A percentile compares a stretch with the other conserved stretches of the same genome.
Evolutionary conservation across 2,329 filamentous ascomycete species (phyloP).

Genomic region (Teratosphaeria epicoccoides): DNA sequence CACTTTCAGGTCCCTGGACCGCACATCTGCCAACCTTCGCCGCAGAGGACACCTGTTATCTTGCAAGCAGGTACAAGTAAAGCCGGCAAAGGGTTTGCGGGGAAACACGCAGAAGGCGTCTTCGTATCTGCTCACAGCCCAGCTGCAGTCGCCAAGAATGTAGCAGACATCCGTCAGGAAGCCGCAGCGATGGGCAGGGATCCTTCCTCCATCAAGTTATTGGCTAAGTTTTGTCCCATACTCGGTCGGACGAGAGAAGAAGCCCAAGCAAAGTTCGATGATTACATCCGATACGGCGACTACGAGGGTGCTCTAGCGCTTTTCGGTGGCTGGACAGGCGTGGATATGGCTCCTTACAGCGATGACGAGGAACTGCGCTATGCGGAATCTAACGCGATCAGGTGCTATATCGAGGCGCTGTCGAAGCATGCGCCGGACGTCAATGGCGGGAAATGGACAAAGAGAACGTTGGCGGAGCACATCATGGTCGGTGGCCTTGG

Average conservation of each 20-base stretch:
- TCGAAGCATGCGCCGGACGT: conserved; percentile 29
- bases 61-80: conserved; percentile 60
- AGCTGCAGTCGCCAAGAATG: background rate
- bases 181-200: conserved; percentile 43
- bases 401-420: conserved; percentile 24
- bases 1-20: conserved; percentile 29
- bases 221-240: conserved; percentile 56
- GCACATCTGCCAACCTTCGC: conserved; percentile 34
- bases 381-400: conserved; percentile 43
- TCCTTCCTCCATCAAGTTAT: conserved; percentile 52
- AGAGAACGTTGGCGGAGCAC: conserved; percentile 57
- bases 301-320: conserved; percentile 58
- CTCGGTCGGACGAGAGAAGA: conserved; percentile 56
- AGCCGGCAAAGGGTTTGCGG: conserved; percentile 56
- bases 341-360: conserved; percentile 49
- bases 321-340: conserved; percentile 66
- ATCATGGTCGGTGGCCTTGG: conserved; percentile 61
- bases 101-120: conserved; percentile 60
- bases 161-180: background rate
- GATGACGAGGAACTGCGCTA: conserved; percentile 54
- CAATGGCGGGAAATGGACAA: conserved; percentile 46
- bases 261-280: conserved; percentile 51
- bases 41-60: conserved; percentile 41
- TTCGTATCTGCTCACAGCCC: conserved; percentile 30
- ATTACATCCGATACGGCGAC: conserved; percentile 51